phyloP scores from a whole-genome alignment of 495 filamentous ascomycete species.

The Bathelium albidoporum region DNA sequence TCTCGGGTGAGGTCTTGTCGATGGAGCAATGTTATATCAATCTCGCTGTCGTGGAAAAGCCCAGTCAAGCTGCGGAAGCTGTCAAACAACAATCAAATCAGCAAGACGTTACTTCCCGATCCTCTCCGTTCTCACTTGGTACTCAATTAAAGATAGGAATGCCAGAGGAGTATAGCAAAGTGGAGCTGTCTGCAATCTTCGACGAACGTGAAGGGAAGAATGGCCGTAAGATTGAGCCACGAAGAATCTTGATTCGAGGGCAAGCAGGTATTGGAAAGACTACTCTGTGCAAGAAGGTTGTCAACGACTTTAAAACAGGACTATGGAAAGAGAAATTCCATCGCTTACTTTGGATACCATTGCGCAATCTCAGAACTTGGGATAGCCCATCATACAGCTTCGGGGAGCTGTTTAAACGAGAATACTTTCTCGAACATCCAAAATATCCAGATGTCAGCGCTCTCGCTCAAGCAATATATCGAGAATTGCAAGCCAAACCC shows the following conservation, averaged over 20 bases:
- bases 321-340: constrained; percentile 28
- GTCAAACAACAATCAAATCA: too few species aligned
- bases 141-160: neutral
- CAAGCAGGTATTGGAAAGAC: constrained; percentile 37
- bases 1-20: constrained; percentile 26
- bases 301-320: constrained; percentile 25
- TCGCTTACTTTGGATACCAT: constrained; percentile 14
- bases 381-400: neutral
- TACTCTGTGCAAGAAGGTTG: constrained; percentile 38
- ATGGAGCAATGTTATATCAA: constrained; percentile 32
- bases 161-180: constrained; percentile 9
- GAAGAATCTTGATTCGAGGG: constrained; percentile 34
- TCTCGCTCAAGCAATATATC: neutral
- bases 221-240: constrained; percentile 17
- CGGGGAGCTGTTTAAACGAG: neutral
- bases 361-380: neutral
- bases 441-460: neutral
- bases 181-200: constrained; percentile 25
- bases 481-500: constrained; percentile 10
- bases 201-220: constrained; percentile 13
- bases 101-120: neutral
- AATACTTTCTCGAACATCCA: neutral
- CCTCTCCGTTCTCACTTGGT: constrained; percentile 24
- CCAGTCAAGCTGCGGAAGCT: neutral
- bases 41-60: constrained; percentile 20